Evolutionary conservation across 148 eudicot genomes (phyloP).

Genomic region (Camellia granthamiana): DNA sequence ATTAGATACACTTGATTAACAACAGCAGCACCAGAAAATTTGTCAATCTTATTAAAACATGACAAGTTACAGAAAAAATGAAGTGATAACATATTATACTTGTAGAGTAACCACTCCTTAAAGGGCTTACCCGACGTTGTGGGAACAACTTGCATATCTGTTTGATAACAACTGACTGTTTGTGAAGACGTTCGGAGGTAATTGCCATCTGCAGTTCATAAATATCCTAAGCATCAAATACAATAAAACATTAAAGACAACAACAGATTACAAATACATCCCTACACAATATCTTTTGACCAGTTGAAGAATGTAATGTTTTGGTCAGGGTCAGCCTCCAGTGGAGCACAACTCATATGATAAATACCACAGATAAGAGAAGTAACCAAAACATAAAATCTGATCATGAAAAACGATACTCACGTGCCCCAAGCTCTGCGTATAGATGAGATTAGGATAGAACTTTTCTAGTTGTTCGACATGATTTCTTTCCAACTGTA

Average conservation of each 20-base stretch:
- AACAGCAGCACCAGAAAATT: not conserved
- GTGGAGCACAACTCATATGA: not conserved
- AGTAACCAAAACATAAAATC: not conserved
- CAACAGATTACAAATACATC: slow-evolving; percentile 6
- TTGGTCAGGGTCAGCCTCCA: not conserved
- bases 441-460: slow-evolving; percentile 83
- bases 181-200: slow-evolving; percentile 92
- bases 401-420: slow-evolving; percentile 20
- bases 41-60: slow-evolving; percentile 1
- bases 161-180: slow-evolving; percentile 78
- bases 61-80: not conserved
- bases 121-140: slow-evolving; percentile 66
- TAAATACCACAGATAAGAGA: not conserved
- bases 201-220: slow-evolving; percentile 76
- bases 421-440: slow-evolving; percentile 86
- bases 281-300: not conserved
- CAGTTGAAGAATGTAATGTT: not conserved
- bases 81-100: not conserved
- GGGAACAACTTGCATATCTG: slow-evolving; percentile 97
- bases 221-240: slow-evolving; percentile 20
- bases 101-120: not conserved
- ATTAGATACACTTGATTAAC: not conserved
- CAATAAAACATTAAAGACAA: not conserved
- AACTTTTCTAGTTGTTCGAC: slow-evolving; percentile 85
- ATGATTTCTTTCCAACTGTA: slow-evolving; percentile 75